Percentiles rank a stretch among this genome's conserved stretches.
Conservation (phyloP, 2,329 filamentous ascomycete genomes). For the Neurospora sp. region DNA sequence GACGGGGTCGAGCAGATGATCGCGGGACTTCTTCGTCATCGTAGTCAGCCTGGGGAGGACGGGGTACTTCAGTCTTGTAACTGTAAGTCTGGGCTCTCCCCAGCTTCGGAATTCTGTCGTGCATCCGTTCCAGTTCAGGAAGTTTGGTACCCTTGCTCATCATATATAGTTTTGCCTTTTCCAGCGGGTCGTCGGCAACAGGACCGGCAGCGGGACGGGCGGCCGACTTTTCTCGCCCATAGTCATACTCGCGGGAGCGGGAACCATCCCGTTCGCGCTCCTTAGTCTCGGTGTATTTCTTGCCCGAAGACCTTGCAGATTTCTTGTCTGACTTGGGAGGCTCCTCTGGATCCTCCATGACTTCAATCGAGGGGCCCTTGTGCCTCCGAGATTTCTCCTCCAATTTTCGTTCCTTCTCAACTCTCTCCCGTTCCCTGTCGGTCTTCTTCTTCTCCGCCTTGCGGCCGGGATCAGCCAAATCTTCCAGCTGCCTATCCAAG, state of each 20-base stretch:
- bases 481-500: constrained; percentile 24
- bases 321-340: constrained; percentile 18
- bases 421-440: constrained; percentile 18
- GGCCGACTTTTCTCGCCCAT: constrained; percentile 15
- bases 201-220: constrained; percentile 10
- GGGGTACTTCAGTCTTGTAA: constrained; percentile 5
- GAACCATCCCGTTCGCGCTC: constrained; percentile 12
- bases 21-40: constrained; percentile 14
- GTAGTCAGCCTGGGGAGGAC: constrained; percentile 15
- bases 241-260: constrained; percentile 6
- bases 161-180: neutral
- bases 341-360: constrained; percentile 18
- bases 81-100: neutral
- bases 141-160: neutral
- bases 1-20: constrained; percentile 13
- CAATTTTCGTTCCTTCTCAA: constrained; percentile 12
- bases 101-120: neutral
- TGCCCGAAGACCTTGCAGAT: constrained; percentile 19
- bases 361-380: constrained; percentile 12
- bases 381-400: constrained; percentile 21
- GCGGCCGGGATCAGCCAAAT: constrained; percentile 19
- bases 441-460: constrained; percentile 24
- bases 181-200: neutral
- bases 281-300: constrained; percentile 19
- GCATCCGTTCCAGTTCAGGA: neutral